Evolutionary conservation across 345 rosid genomes (phyloP).

Genomic region (Hibiscus tridactylites): DNA sequence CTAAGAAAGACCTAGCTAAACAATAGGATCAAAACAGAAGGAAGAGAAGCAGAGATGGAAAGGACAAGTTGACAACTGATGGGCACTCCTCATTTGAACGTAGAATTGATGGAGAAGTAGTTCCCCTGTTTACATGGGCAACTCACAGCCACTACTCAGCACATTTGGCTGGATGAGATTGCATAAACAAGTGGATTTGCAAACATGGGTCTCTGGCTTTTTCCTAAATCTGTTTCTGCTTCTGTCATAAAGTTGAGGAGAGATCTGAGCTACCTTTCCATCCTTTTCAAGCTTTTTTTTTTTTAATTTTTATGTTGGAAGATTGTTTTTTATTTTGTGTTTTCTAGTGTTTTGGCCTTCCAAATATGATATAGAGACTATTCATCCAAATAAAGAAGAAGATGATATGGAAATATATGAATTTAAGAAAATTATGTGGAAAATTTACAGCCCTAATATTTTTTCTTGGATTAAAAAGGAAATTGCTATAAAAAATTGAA

Average conservation of each 20-base stretch:
- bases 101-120: background rate
- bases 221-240: constrained; percentile 8
- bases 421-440: background rate
- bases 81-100: constrained; percentile 7
- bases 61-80: background rate
- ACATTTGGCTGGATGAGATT: background rate
- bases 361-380: background rate
- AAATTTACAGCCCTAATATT: background rate
- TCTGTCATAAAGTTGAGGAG: constrained; percentile 6
- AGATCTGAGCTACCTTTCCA: constrained; percentile 13
- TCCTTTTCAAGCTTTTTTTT: background rate
- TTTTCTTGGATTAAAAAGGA: background rate
- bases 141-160: constrained; percentile 23
- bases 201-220: constrained; percentile 13
- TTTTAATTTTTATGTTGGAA: too few relatives aligned
- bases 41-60: background rate
- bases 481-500: too few relatives aligned
- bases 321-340: background rate
- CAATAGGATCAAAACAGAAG: background rate
- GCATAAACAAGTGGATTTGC: constrained; percentile 14
- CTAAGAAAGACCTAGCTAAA: too few relatives aligned
- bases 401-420: background rate
- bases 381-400: too few relatives aligned
- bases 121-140: background rate
- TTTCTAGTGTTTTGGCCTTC: background rate